Base-by-base conservation (phyloP, 1,284 basidiomycete species). In the Malassezia furfur region DNA sequence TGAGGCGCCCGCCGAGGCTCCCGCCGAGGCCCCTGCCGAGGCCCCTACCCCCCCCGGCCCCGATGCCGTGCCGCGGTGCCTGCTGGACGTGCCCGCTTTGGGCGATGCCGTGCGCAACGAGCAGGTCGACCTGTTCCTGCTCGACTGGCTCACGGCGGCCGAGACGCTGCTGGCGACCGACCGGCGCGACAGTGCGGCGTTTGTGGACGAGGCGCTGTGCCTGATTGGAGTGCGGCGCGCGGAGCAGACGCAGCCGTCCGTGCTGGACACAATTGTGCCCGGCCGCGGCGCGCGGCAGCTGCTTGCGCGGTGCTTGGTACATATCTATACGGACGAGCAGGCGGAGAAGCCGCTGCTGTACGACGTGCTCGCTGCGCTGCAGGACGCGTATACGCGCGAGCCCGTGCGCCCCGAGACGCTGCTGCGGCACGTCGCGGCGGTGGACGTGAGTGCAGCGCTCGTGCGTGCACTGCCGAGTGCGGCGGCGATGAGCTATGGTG, bases 361-460 rank as follows among this genome's bases (percentile, higher is more conserved):
- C 22, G 54, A 51, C 17, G 37, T 40, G 5, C 31, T 32, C 15
- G 40, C 31, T 3, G 34, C 32, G 38, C 41, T 58, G 2, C 45
- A 37, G 21, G 54, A 45, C 11, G 35, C 48, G 7, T 25, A 22
- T 11, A 34, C 28, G 15, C 7, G 25, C 36, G 44, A 55, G n/a
- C 21, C 45, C 11, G 47, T 44, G n/a, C 17, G 19, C 10, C 12
- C 48, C 10, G 43, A 38, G 11, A 39, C 41, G n/a, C 37, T 49
- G 9, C 3, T 35, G 17, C 37, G 37, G 60, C 84, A 84, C 68
- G 84, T 86, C 83, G 87, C 70, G 65, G 85, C 78, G 0, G 65
- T 88, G 70, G 88, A 86, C 64, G 85, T 84, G 58, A 81, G 91
- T 28, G 91, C 89, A 12, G 88, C 93, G 72, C 78, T 96, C 12